Conservation (phyloP, 495 filamentous ascomycete species). For the Tuber indicum region DNA sequence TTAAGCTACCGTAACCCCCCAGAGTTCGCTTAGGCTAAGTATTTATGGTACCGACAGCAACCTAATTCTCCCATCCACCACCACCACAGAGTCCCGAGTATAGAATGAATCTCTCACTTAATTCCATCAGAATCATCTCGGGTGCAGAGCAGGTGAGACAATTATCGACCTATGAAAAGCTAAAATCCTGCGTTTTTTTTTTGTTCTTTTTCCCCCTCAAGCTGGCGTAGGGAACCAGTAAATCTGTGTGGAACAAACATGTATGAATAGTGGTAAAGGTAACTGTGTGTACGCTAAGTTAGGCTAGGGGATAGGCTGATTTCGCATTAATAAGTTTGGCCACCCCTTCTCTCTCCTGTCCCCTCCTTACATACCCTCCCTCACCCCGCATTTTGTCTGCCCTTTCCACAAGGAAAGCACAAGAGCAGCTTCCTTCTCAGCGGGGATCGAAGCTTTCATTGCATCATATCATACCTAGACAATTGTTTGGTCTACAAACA, state of each 20-base stretch:
- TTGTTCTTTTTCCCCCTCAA: background rate
- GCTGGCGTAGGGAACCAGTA: background rate
- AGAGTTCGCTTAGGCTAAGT: background rate
- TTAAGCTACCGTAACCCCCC: background rate
- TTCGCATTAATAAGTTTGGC: background rate
- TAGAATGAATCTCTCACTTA: background rate
- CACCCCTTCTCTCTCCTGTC: background rate
- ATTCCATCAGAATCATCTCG: background rate
- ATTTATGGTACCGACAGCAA: background rate
- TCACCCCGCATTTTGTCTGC: slow-evolving; percentile 9
- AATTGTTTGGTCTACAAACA: background rate
- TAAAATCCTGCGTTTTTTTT: background rate
- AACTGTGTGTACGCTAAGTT: background rate
- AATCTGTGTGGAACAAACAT: background rate
- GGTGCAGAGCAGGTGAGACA: background rate
- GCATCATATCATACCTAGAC: slow-evolving; percentile 6
- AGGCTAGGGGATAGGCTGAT: background rate
- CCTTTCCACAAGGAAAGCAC: background rate
- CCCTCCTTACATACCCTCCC: slow-evolving; percentile 3
- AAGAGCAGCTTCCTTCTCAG: background rate
- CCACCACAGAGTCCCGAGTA: too few relatives aligned
- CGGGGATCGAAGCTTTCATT: background rate
- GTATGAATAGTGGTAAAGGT: background rate
- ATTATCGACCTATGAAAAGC: background rate
- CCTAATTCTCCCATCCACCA: background rate